These are phyloP conservation scores for Talaromyces verruculosus DNA, from an alignment of 2,329 filamentous ascomycete genomes.

Conservation along the genomic window DNA sequence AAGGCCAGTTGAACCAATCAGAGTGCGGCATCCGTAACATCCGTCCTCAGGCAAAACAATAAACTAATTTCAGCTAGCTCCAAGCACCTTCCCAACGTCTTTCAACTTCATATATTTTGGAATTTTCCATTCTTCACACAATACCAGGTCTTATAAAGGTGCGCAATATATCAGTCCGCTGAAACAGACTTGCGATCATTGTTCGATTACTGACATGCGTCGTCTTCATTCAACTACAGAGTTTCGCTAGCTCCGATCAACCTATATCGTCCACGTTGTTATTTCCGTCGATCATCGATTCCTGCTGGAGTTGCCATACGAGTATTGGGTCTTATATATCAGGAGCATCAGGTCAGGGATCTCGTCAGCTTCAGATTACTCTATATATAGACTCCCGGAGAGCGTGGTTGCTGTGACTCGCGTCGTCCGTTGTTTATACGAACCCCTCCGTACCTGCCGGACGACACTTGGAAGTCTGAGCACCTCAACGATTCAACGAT, in stretches of 20 bases:
- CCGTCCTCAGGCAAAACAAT: constrained; percentile 6
- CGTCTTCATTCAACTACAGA: background rate
- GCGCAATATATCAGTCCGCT: background rate
- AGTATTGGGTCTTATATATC: background rate
- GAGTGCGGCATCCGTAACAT: constrained; percentile 3
- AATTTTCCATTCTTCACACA: background rate
- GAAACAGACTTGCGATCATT: background rate
- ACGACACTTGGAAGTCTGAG: background rate
- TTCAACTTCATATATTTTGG: background rate
- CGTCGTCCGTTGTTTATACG: constrained; percentile 5
- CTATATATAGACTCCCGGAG: background rate
- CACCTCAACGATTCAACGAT: background rate
- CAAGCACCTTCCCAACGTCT: background rate
- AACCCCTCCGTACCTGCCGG: background rate
- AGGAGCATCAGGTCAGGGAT: background rate
- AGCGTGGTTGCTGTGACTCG: constrained; percentile 1
- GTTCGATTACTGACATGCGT: background rate
- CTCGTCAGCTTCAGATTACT: background rate
- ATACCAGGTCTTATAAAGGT: background rate
- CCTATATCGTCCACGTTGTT: constrained; percentile 20
- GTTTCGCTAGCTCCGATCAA: constrained; percentile 2
- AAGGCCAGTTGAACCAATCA: background rate
- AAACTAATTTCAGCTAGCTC: constrained; percentile 2
- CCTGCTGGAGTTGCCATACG: background rate
- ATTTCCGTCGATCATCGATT: constrained; percentile 14